phyloP scores from a whole-genome alignment of 2,329 filamentous ascomycete genomes.

The Cladophialophora yegresii region DNA sequence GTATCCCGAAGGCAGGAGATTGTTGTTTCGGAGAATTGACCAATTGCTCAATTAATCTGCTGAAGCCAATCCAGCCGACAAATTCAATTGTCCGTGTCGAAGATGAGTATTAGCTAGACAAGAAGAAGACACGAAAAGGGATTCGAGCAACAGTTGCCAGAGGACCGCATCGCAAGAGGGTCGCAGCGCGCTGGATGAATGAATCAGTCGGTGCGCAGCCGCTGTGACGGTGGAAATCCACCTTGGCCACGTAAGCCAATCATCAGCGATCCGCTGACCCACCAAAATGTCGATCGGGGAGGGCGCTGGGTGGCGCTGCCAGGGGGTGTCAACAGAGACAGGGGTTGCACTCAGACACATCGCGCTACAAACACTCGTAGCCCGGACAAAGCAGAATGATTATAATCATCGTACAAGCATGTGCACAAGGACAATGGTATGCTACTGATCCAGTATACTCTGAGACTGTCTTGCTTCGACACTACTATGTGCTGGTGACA shows the following conservation, averaged over 20 bases:
- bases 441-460: background rate
- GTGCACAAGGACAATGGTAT: background rate
- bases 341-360: slow-evolving; percentile 3
- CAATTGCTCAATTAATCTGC: slow-evolving; percentile 8
- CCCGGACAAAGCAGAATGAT: background rate
- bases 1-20: slow-evolving; percentile 13
- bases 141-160: slow-evolving; percentile 14
- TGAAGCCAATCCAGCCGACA: background rate
- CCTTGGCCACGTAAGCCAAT: slow-evolving; percentile 9
- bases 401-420: background rate
- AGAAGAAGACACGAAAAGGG: slow-evolving; percentile 13
- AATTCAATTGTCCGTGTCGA: background rate
- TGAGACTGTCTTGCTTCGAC: background rate
- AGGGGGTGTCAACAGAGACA: slow-evolving; percentile 1
- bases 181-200: slow-evolving; percentile 9
- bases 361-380: background rate
- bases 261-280: slow-evolving; percentile 8
- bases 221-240: slow-evolving; percentile 31
- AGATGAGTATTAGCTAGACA: background rate
- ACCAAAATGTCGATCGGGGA: slow-evolving; percentile 28
- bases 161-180: background rate
- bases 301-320: slow-evolving; percentile 15
- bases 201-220: slow-evolving; percentile 27
- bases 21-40: slow-evolving; percentile 18
- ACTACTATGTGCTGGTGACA: background rate